These are phyloP conservation scores for Rhodofomes roseus DNA, from an alignment of 1,284 basidiomycete species.

Conservation along the genomic window DNA sequence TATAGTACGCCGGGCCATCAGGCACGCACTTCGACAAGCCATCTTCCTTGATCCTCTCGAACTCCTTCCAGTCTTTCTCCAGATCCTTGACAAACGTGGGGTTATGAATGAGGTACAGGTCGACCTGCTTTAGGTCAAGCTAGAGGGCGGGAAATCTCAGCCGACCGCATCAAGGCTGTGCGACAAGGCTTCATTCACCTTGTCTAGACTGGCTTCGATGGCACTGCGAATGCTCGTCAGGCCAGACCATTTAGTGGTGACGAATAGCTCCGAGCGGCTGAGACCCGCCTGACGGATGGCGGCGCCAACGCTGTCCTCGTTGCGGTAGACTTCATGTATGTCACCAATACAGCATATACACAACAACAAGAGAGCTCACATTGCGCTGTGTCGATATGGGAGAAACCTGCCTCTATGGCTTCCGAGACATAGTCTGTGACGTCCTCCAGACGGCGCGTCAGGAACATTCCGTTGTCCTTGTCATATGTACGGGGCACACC, in stretches of 20 bases:
- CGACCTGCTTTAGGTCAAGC: slow-evolving; percentile 65
- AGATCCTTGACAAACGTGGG: slow-evolving; percentile 50
- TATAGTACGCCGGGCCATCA: neutral
- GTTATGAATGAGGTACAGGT: slow-evolving; percentile 68
- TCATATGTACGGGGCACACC: slow-evolving; percentile 10
- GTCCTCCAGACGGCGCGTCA: slow-evolving; percentile 20
- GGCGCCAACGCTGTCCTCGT: slow-evolving; percentile 37
- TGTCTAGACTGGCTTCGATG: slow-evolving; percentile 52
- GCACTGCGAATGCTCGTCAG: slow-evolving; percentile 50
- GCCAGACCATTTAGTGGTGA: slow-evolving; percentile 57
- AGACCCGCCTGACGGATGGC: slow-evolving; percentile 35
- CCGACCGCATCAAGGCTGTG: neutral
- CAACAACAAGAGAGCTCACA: slow-evolving; percentile 17
- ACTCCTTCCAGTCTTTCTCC: slow-evolving; percentile 54
- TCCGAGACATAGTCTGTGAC: slow-evolving; percentile 31
- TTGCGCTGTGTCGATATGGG: slow-evolving; percentile 33
- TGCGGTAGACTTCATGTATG: slow-evolving; percentile 31
- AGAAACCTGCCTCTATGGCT: slow-evolving; percentile 33
- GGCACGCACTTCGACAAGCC: slow-evolving; percentile 51
- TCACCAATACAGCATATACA: neutral
- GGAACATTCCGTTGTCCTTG: too few species aligned
- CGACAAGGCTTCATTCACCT: slow-evolving; percentile 35
- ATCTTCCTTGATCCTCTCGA: slow-evolving; percentile 54
- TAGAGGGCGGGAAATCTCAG: slow-evolving; percentile 18
- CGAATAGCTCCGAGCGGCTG: slow-evolving; percentile 30